These are phyloP conservation scores for Batrachochytrium dendrobatidis DNA, from an alignment of 371 early-diverging fungal genomes.

Conservation along the genomic window DNA sequence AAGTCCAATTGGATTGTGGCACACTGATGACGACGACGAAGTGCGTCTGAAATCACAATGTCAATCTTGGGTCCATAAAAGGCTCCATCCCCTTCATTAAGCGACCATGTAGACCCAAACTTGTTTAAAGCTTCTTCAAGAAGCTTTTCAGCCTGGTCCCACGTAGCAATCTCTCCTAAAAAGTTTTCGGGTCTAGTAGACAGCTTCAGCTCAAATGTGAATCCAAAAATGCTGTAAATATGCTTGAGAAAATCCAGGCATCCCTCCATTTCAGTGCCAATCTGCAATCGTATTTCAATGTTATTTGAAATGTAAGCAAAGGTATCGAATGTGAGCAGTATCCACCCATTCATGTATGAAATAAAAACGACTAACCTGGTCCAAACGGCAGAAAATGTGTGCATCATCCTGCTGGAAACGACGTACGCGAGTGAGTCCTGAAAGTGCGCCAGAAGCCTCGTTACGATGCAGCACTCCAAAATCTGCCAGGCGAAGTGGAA, in stretches of 20 bases:
- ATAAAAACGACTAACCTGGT: constrained; percentile 75
- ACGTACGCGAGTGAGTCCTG: constrained; percentile 97
- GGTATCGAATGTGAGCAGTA: too few relatives aligned
- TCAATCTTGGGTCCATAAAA: constrained; percentile 99
- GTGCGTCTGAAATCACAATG: constrained; percentile 93
- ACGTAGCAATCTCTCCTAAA: constrained; percentile 85
- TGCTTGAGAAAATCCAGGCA: constrained; percentile 81
- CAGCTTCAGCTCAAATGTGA: constrained; percentile 75
- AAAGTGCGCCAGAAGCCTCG: constrained; percentile 95
- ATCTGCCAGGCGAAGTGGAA: constrained; percentile 98
- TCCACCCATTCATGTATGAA: constrained; percentile 8
- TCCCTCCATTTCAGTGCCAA: constrained; percentile 68
- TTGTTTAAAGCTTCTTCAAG: constrained; percentile 73
- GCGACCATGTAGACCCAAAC: constrained; percentile 72
- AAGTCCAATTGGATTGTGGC: constrained; percentile 99
- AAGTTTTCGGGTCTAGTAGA: constrained; percentile 97
- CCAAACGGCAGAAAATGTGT: constrained; percentile 93
- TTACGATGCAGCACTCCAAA: constrained; percentile 99
- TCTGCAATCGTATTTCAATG: too few relatives aligned
- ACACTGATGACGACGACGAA: constrained; percentile 91
- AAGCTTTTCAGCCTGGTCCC: constrained; percentile 86
- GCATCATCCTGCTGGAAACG: constrained; percentile 99
- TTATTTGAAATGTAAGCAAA: too few relatives aligned
- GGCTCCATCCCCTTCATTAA: constrained; percentile 99
- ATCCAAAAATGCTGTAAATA: constrained; percentile 86